Evolutionary conservation across 2,329 filamentous ascomycete genomes (phyloP).

Genomic region (Drechslera avenae): DNA sequence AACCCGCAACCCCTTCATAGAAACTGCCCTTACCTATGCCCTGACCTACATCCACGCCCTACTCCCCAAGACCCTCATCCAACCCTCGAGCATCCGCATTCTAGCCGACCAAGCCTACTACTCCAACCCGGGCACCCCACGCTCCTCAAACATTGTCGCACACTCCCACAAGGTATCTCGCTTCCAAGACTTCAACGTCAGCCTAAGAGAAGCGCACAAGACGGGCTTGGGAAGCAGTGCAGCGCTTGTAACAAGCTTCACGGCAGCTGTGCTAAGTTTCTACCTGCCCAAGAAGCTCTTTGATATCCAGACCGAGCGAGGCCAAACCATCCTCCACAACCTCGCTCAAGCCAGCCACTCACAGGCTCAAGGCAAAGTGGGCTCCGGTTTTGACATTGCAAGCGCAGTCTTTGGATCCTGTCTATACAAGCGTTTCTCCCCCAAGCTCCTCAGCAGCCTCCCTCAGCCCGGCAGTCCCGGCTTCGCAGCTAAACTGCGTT

Average conservation of each 20-base stretch:
- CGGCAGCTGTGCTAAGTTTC: slow-evolving; percentile 75
- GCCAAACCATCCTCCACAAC: slow-evolving; percentile 77
- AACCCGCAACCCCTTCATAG: slow-evolving; percentile 79
- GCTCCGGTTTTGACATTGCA: slow-evolving; percentile 93
- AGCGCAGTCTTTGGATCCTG: slow-evolving; percentile 91
- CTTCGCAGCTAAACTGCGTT: slow-evolving; percentile 69
- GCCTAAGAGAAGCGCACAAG: slow-evolving; percentile 82
- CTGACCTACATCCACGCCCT: slow-evolving; percentile 75
- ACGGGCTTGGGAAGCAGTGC: slow-evolving; percentile 95
- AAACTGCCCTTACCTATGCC: slow-evolving; percentile 86
- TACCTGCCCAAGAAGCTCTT: slow-evolving; percentile 67
- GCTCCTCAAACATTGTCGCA: slow-evolving; percentile 3
- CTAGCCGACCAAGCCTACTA: slow-evolving; percentile 98
- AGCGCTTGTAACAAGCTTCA: slow-evolving; percentile 87
- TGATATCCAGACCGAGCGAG: slow-evolving; percentile 60
- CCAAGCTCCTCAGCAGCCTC: slow-evolving; percentile 69
- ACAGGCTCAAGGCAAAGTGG: slow-evolving; percentile 94
- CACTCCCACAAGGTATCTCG: slow-evolving; percentile 46
- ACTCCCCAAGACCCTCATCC: slow-evolving; percentile 60
- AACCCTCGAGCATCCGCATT: slow-evolving; percentile 77
- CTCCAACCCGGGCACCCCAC: slow-evolving; percentile 57
- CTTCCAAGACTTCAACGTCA: slow-evolving; percentile 79
- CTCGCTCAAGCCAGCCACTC: slow-evolving; percentile 93
- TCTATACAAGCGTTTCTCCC: slow-evolving; percentile 90
- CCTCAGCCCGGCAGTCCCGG: slow-evolving; percentile 68